A percentile compares a stretch with the other conserved stretches of the same genome.
Conservation (phyloP, 1,284 basidiomycete species). For the Trametes pubescens region DNA sequence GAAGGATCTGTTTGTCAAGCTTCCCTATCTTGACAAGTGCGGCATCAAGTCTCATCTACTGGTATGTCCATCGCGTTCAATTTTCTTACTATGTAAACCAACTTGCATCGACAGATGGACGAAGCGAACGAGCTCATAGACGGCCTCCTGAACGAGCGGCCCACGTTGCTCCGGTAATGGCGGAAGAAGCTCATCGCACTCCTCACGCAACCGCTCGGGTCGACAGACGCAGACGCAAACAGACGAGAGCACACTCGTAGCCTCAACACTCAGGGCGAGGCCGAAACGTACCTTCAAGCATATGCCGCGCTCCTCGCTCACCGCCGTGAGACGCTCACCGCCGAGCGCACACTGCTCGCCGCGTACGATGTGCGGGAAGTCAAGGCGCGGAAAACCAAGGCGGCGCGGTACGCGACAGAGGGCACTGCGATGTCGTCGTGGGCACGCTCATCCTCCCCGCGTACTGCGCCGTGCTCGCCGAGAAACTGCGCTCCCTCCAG, state of each 20-base stretch:
- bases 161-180: slow-evolving; percentile 73
- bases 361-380: slow-evolving; percentile 71
- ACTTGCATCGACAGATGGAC: slow-evolving; percentile 54
- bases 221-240: slow-evolving; percentile 61
- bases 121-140: slow-evolving; percentile 71
- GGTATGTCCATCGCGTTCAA: slow-evolving; percentile 48
- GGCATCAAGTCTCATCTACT: slow-evolving; percentile 59
- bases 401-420: slow-evolving; percentile 50
- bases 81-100: background rate
- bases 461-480: slow-evolving; percentile 55
- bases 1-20: slow-evolving; percentile 55
- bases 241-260: slow-evolving; percentile 79
- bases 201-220: slow-evolving; percentile 63
- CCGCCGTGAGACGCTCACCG: slow-evolving; percentile 68
- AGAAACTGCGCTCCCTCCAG: slow-evolving; percentile 66
- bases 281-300: slow-evolving; percentile 70
- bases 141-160: slow-evolving; percentile 68
- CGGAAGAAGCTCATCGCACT: slow-evolving; percentile 61
- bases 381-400: slow-evolving; percentile 66
- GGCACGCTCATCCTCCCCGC: slow-evolving; percentile 82
- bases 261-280: slow-evolving; percentile 80
- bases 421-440: slow-evolving; percentile 90
- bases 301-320: slow-evolving; percentile 76
- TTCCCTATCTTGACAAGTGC: slow-evolving; percentile 59
- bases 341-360: slow-evolving; percentile 76